Evolutionary conservation across 106 monocot genomes (phyloP), one percentile per base, ranked within the genome.

Genomic region (Apostasia shenzhenica): DNA sequence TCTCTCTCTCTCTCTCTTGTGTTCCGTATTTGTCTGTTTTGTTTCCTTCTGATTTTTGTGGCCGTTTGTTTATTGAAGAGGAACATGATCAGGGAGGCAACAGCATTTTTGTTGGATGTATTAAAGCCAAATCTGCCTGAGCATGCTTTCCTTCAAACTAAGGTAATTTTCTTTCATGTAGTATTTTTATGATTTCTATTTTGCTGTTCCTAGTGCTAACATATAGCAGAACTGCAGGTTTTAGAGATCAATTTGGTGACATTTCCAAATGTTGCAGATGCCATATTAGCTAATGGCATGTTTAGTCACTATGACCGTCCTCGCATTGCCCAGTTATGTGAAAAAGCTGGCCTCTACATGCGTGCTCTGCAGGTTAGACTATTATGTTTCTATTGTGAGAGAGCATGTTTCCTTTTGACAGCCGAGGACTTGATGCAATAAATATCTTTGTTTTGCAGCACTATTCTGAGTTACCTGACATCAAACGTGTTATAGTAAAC

Each of bases 271-370:
- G 97, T 99, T 65, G 97, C 92, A 39, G 97, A 99, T 90, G 92
- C 97, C 61, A 99, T 99, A 66, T 90, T 99, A 74, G 97, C 97
- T 44, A 99, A 99, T 87, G 97, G 97, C 61, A 97, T 97, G 97
- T 97, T 97, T 59, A 89, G 81, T 73, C 97, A 97, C 69, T 97
- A 97, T 78, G 97, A 97, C 62, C 92, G 97, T 67, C 97, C 97
- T 67, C 76, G 97, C 14, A 89, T 97, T 65, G 97, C 89, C 61
- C 97, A 97, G 74, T 76, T 97, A 45, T 97, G 89, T 79, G 92
- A 97, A 79, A 97, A 97, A 70, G 97, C 97, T 75, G 97, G 97
- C 54, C 78, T 97, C 44, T 97, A 81, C 72, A 72, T 90, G 72
- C 77, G 97, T 59, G 97, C 97, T 43, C 92, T 97, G 78, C 97